phyloP scores from a whole-genome alignment of 805 yeast species.

The Sugiyamaella smithiae region DNA sequence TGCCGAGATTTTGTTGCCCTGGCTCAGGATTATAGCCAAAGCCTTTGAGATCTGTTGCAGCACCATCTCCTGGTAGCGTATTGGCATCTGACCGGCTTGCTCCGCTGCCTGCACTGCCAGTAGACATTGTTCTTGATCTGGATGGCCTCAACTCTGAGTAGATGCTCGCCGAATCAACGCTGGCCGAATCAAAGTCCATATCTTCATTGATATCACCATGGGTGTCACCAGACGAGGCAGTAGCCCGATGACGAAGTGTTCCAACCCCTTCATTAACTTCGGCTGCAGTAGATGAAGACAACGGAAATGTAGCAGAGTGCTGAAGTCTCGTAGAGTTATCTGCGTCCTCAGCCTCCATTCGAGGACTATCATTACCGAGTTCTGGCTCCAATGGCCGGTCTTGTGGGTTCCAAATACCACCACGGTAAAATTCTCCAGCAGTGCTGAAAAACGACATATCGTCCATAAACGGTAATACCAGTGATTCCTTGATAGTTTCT shows the following conservation, averaged over 20 bases:
- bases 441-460: constrained; percentile 74
- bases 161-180: background rate
- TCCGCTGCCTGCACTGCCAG: background rate
- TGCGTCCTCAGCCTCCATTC: background rate
- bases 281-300: constrained; percentile 11
- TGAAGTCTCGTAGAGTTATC: background rate
- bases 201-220: constrained; percentile 6
- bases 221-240: background rate
- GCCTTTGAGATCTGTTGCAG: constrained; percentile 16
- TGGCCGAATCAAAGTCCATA: constrained; percentile 5
- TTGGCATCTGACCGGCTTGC: background rate
- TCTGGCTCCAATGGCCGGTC: constrained; percentile 24
- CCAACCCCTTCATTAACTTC: constrained; percentile 11
- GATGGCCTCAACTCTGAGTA: background rate
- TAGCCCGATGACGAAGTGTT: constrained; percentile 10
- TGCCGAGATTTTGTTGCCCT: background rate
- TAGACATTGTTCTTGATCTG: background rate
- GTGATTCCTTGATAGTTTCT: constrained; percentile 72
- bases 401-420: constrained; percentile 83
- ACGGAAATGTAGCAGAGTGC: background rate
- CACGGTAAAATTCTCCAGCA: constrained; percentile 69
- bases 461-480: constrained; percentile 88
- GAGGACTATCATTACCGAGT: background rate
- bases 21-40: constrained; percentile 14
- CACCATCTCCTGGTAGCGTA: background rate